Conservation (phyloP, 495 filamentous ascomycete genomes). For the Jackrogersella multiformis region DNA sequence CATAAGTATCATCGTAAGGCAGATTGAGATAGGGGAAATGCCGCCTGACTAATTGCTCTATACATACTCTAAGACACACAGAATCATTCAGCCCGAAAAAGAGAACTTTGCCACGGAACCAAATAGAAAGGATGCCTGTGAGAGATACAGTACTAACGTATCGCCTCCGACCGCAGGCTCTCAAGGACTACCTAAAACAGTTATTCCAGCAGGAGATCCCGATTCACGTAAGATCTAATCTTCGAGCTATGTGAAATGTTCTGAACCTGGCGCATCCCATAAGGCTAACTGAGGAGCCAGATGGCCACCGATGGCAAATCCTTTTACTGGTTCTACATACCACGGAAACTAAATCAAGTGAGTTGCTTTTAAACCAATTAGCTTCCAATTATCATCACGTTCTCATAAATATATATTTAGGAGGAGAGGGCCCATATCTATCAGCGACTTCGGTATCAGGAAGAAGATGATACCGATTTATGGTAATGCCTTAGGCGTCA, state of each 20-base stretch:
- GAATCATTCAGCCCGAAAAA: neutral
- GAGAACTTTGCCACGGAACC: neutral
- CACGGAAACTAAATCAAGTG: slow-evolving; percentile 13
- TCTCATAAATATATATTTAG: neutral
- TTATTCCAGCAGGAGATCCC: slow-evolving; percentile 1
- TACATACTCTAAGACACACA: neutral
- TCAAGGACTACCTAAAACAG: slow-evolving; percentile 3
- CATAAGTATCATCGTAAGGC: slow-evolving; percentile 16
- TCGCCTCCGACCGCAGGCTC: slow-evolving; percentile 10
- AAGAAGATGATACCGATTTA: slow-evolving; percentile 1
- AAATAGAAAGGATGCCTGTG: neutral
- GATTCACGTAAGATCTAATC: slow-evolving; percentile 1
- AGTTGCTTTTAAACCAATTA: neutral
- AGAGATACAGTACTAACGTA: slow-evolving; percentile 15
- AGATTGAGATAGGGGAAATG: slow-evolving; percentile 14
- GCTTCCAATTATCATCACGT: neutral
- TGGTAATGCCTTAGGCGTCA: neutral
- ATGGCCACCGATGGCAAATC: slow-evolving; percentile 1
- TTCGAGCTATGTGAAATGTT: neutral
- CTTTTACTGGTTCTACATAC: slow-evolving; percentile 13
- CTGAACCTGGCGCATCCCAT: neutral
- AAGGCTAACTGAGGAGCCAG: slow-evolving; percentile 8
- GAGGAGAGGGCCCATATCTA: slow-evolving; percentile 18
- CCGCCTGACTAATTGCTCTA: neutral
- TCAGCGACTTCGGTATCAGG: neutral